Evolutionary conservation across 805 yeast genomes (phyloP).

Genomic region (Candida pini): DNA sequence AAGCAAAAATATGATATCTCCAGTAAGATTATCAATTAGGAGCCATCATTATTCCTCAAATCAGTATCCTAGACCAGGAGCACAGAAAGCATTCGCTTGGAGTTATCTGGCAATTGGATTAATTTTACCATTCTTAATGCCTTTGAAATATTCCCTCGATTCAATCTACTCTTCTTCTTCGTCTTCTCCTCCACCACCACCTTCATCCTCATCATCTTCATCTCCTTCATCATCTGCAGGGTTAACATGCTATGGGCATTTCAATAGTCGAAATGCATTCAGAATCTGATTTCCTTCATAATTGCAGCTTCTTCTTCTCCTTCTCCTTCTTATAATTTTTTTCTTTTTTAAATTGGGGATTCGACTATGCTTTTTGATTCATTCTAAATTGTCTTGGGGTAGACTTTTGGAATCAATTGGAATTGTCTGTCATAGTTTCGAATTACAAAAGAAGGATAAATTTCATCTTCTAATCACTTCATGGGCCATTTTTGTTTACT

Average conservation of each 20-base stretch:
- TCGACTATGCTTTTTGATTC: background rate
- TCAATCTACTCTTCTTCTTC: background rate
- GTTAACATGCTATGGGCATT: constrained; percentile 21
- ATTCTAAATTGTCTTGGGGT: too few species aligned
- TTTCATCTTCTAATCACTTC: background rate
- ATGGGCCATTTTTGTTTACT: too few species aligned
- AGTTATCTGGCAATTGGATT: constrained; percentile 29
- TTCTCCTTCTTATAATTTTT: background rate
- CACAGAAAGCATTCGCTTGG: constrained; percentile 22
- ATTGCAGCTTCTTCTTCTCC: background rate
- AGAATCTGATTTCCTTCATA: constrained; percentile 19
- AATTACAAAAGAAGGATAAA: background rate
- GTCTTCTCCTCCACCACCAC: background rate
- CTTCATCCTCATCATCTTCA: background rate
- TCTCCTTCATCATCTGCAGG: constrained; percentile 1
- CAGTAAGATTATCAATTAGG: constrained; percentile 4
- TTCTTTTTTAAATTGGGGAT: background rate
- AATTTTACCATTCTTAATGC: constrained; percentile 30
- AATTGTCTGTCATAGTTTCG: too few species aligned
- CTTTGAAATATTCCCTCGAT: constrained; percentile 24
- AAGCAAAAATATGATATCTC: constrained; percentile 2
- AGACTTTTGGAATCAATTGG: too few species aligned
- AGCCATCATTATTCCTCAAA: constrained; percentile 9
- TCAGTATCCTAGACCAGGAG: constrained; percentile 7
- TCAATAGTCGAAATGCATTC: constrained; percentile 27